Evolutionary conservation across 1,284 basidiomycete species (phyloP), one percentile per base, ranked within the genome.

Genomic region (Termitomyces sp.): DNA sequence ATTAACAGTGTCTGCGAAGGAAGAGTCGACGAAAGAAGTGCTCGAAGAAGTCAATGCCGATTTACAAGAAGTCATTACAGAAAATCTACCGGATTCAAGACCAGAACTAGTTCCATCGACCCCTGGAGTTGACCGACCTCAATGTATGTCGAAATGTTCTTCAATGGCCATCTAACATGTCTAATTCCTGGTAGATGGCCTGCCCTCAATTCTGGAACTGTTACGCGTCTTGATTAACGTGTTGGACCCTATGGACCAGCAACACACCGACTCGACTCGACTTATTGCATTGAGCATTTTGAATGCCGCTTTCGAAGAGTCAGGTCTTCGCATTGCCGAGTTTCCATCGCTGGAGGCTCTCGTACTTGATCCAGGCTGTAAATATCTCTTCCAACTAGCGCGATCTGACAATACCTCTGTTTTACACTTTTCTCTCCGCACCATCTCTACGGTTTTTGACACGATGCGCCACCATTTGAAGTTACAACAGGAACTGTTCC

Each of bases 191-290:
- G 16, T 72, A 76, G 97, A 93, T 69, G 94, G 95, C 7, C 79
- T 98, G 24, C 91, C 95, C 0, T 96, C 97, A 1, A 87, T 97
- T 47, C 75, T 94, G 21, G 97, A 99, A 67, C 83, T 99, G 3
- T 76, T 99, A 35, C 87, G 95, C 1, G 97, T 99, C 26, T 80
- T 99, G 45, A 86, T 97, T 62, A 95, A 96, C 58, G 89, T 99
- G 19, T 79, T 99, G 24, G 94, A 99, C 68, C 97, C 97, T 14
- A 89, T 84, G 61, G 94, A 97, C 64, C 86, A 92, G 58, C 85
- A 95, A 50, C 96, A 99, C 67, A 98, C 97, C 4, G 95, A 98
- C 67, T 93, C 95, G 3, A 98, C 97, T 61, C 86, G 97, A 5
- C 76, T 97, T 10, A 89, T 92, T 43, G 91, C 94, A 0, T 79